These are phyloP conservation scores for Schizosaccharomyces osmophilus DNA, from an alignment of 805 yeast species.

Conservation along the genomic window DNA sequence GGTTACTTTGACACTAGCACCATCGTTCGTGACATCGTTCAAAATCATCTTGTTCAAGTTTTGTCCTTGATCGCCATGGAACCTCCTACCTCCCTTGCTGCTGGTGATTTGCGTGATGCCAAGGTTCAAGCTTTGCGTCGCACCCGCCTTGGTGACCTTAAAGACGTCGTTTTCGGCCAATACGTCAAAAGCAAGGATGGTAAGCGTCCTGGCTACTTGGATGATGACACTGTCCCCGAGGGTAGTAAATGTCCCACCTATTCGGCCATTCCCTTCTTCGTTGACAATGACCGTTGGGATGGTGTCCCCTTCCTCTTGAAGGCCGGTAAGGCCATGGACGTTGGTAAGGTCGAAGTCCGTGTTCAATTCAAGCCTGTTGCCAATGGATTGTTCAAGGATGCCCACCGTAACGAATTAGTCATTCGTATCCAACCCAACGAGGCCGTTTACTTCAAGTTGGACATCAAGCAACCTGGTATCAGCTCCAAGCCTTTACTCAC, in stretches of 20 bases:
- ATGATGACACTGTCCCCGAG: conserved; percentile 68
- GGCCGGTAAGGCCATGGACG: conserved; percentile 90
- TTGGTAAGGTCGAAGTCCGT: conserved; percentile 83
- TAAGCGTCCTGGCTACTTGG: conserved; percentile 67
- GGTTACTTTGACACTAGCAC: conserved; percentile 92
- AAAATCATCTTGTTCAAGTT: conserved; percentile 85
- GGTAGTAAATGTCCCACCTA: conserved; percentile 75
- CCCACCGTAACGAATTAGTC: conserved; percentile 81
- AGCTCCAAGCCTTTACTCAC: conserved; percentile 60
- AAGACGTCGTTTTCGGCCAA: conserved; percentile 67
- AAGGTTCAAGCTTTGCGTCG: conserved; percentile 81
- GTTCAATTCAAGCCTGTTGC: conserved; percentile 63
- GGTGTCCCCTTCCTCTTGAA: conserved; percentile 90
- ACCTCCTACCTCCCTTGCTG: conserved; percentile 76
- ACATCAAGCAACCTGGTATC: conserved; percentile 82
- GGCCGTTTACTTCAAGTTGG: conserved; percentile 77
- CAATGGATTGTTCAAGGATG: conserved; percentile 53
- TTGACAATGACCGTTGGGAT: conserved; percentile 89
- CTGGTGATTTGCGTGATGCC: conserved; percentile 88
- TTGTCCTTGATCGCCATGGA: conserved; percentile 84
- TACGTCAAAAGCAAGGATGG: conserved; percentile 71
- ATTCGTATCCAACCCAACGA: conserved; percentile 87
- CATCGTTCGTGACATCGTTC: conserved; percentile 93
- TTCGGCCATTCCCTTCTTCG: conserved; percentile 59
- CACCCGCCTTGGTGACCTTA: conserved; percentile 36